Percentiles rank a stretch among this genome's conserved stretches.
phyloP scores from a whole-genome alignment of 2,329 filamentous ascomycete genomes.

The Colletotrichum ledebouriae region DNA sequence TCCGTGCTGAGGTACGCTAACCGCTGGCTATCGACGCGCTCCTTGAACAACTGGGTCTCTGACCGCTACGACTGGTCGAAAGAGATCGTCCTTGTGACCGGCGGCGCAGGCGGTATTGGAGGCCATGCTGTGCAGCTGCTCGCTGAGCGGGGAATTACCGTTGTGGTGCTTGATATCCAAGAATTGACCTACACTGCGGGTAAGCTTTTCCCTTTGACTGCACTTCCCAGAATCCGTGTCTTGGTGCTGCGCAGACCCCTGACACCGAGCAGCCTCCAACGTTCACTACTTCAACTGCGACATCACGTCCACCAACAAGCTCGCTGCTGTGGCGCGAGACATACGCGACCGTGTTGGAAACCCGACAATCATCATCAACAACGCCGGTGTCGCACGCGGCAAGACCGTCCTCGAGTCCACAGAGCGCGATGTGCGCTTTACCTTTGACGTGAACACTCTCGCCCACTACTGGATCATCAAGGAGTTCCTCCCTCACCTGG shows the following conservation, averaged over 20 bases:
- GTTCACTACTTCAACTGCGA: constrained; percentile 80
- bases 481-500: constrained; percentile 77
- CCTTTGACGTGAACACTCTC: constrained; percentile 79
- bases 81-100: constrained; percentile 81
- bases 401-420: constrained; percentile 71
- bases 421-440: constrained; percentile 72
- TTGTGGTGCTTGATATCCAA: constrained; percentile 80
- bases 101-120: constrained; percentile 81
- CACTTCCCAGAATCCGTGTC: neutral
- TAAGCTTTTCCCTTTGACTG: constrained; percentile 47
- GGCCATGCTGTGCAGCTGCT: constrained; percentile 74
- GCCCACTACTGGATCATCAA: constrained; percentile 76
- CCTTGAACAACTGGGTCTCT: constrained; percentile 62
- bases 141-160: constrained; percentile 73
- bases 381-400: constrained; percentile 74
- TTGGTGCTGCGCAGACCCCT: constrained; percentile 5
- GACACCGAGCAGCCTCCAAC: constrained; percentile 54
- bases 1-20: constrained; percentile 64
- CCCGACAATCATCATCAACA: constrained; percentile 80
- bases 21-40: constrained; percentile 63
- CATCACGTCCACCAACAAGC: constrained; percentile 69
- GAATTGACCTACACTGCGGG: constrained; percentile 64
- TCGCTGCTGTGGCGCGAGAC: constrained; percentile 64
- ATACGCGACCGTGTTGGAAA: constrained; percentile 70
- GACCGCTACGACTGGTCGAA: constrained; percentile 74